Evolutionary conservation across 2,329 filamentous ascomycete species (phyloP).

Genomic region (Leptographium procerum): DNA sequence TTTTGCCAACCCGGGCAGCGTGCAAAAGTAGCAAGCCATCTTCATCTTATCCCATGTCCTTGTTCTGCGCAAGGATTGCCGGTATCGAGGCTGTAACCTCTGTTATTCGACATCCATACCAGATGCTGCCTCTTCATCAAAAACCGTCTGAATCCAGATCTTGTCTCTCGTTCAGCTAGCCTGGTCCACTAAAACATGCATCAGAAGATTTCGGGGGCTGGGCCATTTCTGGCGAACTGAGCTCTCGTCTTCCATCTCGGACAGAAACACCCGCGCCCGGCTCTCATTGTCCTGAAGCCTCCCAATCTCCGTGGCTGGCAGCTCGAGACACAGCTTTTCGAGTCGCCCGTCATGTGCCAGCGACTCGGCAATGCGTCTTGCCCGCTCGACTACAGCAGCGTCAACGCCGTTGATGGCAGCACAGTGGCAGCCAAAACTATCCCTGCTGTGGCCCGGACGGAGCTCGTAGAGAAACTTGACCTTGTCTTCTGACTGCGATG

Average conservation of each 20-base stretch:
- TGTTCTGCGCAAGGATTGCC: not conserved
- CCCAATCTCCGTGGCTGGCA: conserved; percentile 52
- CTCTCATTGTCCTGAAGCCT: conserved; percentile 56
- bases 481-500: conserved; percentile 43
- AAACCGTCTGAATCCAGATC: not conserved
- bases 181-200: not conserved
- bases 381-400: conserved; percentile 57
- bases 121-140: not conserved
- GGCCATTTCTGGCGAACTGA: not conserved
- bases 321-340: conserved; percentile 55
- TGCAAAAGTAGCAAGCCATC: not conserved
- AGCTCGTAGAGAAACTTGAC: conserved; percentile 66
- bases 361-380: conserved; percentile 60
- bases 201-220: not conserved
- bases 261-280: conserved; percentile 47
- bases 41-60: not conserved
- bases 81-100: not conserved
- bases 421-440: conserved; percentile 79
- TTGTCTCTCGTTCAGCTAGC: not conserved
- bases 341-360: conserved; percentile 66
- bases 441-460: conserved; percentile 54
- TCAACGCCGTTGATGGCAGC: conserved; percentile 81
- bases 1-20: not conserved
- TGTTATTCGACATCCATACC: not conserved
- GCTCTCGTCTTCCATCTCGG: conserved; percentile 6